Evolutionary conservation across 2,329 filamentous ascomycete genomes (phyloP).

Genomic region (Aschersonia sp.): DNA sequence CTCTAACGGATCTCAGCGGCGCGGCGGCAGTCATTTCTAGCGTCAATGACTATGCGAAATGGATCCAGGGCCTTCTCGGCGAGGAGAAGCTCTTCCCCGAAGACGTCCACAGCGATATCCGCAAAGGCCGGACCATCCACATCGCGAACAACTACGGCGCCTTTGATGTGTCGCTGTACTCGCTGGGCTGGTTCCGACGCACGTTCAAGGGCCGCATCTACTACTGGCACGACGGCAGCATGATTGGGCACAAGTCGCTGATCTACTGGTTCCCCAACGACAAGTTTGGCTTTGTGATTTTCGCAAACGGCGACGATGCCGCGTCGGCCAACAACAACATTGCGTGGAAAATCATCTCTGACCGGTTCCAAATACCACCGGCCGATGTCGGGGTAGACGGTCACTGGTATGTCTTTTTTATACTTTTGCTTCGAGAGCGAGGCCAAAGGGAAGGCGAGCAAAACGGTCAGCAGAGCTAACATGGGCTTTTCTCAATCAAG

Average conservation of each 20-base stretch:
- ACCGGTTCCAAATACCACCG: slow-evolving; percentile 11
- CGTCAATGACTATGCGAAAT: not conserved
- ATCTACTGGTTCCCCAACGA: slow-evolving; percentile 18
- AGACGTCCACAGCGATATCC: not conserved
- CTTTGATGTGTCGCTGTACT: slow-evolving; percentile 12
- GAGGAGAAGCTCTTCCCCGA: not conserved
- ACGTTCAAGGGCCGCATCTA: slow-evolving; percentile 12
- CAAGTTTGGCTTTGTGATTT: slow-evolving; percentile 16
- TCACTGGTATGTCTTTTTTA: not conserved
- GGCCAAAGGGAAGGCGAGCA: no score
- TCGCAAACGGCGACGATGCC: slow-evolving; percentile 26
- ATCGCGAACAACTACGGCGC: not conserved
- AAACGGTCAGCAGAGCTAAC: not conserved
- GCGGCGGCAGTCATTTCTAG: not conserved
- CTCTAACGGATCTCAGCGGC: not conserved
- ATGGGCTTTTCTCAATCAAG: slow-evolving; percentile 4
- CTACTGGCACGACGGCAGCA: slow-evolving; percentile 16
- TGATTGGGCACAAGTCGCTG: slow-evolving; percentile 12
- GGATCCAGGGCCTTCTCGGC: not conserved
- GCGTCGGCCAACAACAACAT: slow-evolving; percentile 15
- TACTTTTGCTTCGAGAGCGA: not conserved
- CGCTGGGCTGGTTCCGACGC: slow-evolving; percentile 14
- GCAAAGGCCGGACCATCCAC: not conserved
- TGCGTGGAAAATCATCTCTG: slow-evolving; percentile 15
- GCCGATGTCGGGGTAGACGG: slow-evolving; percentile 4